Percentiles rank a stretch among this genome's conserved stretches.
Conservation (phyloP, 1,284 basidiomycete species). For the Stygiomarasmius scandens region DNA sequence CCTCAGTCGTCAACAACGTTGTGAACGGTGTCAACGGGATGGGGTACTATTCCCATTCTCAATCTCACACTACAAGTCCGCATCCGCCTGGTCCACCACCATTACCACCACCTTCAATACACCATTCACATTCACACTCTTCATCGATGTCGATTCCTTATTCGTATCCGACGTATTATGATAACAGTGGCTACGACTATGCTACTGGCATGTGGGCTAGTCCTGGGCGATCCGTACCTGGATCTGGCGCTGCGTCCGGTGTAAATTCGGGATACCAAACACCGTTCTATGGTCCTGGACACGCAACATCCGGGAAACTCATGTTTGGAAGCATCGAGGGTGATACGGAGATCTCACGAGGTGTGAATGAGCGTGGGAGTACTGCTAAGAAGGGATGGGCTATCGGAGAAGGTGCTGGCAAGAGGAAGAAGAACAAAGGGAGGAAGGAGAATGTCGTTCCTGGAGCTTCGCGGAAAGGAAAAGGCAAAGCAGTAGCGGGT, state of each 20-base stretch:
- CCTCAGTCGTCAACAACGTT: neutral
- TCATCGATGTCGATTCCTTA: neutral
- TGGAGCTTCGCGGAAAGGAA: neutral
- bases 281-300: neutral
- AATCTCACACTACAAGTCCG: neutral
- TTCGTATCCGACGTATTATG: neutral
- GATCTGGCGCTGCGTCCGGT: neutral
- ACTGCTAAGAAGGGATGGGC: neutral
- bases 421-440: neutral
- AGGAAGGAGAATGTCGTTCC: neutral
- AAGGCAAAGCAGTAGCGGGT: neutral
- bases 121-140: constrained; percentile 1
- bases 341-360: neutral
- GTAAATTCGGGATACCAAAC: constrained; percentile 11
- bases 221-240: neutral
- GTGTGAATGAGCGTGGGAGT: neutral
- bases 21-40: neutral
- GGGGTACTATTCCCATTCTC: neutral
- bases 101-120: neutral
- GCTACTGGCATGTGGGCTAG: neutral
- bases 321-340: constrained; percentile 10
- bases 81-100: neutral
- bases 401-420: neutral
- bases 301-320: neutral
- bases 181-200: neutral